phyloP scores from a whole-genome alignment of 1,139 yeast species.

The Candida labiduridarum region DNA sequence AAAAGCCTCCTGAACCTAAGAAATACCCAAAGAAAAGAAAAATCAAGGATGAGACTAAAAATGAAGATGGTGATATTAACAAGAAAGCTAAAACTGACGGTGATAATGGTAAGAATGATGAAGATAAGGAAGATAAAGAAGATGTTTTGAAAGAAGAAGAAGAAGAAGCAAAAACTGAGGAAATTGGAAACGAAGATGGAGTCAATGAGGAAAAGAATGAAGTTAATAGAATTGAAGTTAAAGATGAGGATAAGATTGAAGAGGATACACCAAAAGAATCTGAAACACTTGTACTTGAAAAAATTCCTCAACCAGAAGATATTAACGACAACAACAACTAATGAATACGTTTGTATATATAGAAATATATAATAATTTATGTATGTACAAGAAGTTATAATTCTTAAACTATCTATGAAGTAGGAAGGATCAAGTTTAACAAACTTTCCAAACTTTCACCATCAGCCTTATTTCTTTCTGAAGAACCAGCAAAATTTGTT shows the following conservation, averaged over 20 bases:
- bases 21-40: conserved; percentile 35
- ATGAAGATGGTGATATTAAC: conserved; percentile 14
- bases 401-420: conserved; percentile 6
- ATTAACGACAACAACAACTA: not conserved
- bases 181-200: not conserved
- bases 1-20: conserved; percentile 16
- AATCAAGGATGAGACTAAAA: conserved; percentile 23
- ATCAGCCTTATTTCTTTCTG: conserved; percentile 40
- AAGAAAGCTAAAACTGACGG: conserved; percentile 18
- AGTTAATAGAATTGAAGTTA: not conserved
- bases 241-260: not conserved
- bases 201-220: not conserved
- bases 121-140: not conserved
- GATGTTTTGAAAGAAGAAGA: not conserved
- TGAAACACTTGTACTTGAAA: not conserved
- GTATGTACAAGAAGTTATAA: not conserved
- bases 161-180: not conserved
- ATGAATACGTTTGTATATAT: conserved; percentile 1
- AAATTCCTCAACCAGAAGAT: not conserved
- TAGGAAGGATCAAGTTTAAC: conserved; percentile 25
- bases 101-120: conserved; percentile 1
- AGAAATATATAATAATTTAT: not conserved
- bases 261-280: not conserved
- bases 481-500: conserved; percentile 34
- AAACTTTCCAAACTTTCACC: conserved; percentile 35